phyloP scores from a whole-genome alignment of 2,329 filamentous ascomycete species.

The Apiospora sp. region DNA sequence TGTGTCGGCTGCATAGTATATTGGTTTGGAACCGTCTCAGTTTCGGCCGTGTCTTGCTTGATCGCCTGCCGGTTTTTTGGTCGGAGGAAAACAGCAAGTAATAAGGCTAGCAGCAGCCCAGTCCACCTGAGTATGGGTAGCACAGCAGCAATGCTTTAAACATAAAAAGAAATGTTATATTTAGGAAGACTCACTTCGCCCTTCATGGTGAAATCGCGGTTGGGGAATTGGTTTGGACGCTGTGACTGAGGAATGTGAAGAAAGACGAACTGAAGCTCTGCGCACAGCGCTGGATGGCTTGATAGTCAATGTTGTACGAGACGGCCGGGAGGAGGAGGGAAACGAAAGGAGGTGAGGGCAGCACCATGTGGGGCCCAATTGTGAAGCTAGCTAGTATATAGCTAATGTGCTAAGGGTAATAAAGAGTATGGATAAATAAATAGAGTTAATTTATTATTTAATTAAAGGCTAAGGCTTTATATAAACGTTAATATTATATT shows the following conservation, averaged over 20 bases:
- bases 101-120: not conserved
- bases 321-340: not conserved
- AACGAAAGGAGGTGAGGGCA: not conserved
- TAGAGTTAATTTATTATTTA: too few relatives aligned
- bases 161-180: slow-evolving; percentile 27
- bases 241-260: slow-evolving; percentile 1
- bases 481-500: too few relatives aligned
- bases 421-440: too few relatives aligned
- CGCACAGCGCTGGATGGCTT: slow-evolving; percentile 30
- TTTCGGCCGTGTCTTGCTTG: not conserved
- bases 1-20: not conserved
- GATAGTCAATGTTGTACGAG: not conserved
- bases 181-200: slow-evolving; percentile 57
- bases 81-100: not conserved
- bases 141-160: slow-evolving; percentile 22
- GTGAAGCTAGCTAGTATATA: not conserved
- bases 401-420: too few relatives aligned
- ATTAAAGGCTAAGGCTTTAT: too few relatives aligned
- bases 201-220: slow-evolving; percentile 55
- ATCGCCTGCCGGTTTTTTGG: not conserved
- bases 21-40: not conserved
- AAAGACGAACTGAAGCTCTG: slow-evolving; percentile 26
- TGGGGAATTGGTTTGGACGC: not conserved
- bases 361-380: not conserved
- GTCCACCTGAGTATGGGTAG: not conserved